Conservation (phyloP, 495 filamentous ascomycete species). For the Alectoria sarmentosa region DNA sequence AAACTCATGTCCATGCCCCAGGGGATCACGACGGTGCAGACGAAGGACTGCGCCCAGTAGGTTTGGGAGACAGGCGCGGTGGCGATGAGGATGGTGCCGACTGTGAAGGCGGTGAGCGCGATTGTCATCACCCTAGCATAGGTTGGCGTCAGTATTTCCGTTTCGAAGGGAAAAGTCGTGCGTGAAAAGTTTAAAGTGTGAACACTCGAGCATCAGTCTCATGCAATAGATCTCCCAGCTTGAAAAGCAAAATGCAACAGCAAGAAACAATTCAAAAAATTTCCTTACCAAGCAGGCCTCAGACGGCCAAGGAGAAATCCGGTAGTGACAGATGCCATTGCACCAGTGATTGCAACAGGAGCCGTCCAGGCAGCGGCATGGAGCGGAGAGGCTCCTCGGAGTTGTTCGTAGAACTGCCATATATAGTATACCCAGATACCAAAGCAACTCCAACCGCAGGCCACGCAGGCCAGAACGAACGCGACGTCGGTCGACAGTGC, state of each 20-base stretch:
- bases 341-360: constrained; percentile 35
- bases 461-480: constrained; percentile 41
- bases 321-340: constrained; percentile 37
- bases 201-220: no score
- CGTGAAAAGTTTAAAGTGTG: no score
- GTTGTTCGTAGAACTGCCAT: constrained; percentile 35
- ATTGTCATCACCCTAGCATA: constrained; percentile 50
- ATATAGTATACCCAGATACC: constrained; percentile 46
- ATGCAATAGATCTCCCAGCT: no score
- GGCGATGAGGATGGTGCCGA: constrained; percentile 34
- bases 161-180: no score
- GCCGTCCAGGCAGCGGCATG: constrained; percentile 33
- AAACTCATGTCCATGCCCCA: constrained; percentile 50
- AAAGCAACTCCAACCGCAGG: constrained; percentile 42
- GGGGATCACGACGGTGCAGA: constrained; percentile 40
- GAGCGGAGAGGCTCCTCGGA: constrained; percentile 34
- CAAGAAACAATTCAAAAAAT: no score
- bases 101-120: constrained; percentile 37
- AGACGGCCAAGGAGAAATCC: constrained; percentile 37
- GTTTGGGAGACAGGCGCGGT: constrained; percentile 35
- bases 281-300: constrained; percentile 32
- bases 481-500: constrained; percentile 35
- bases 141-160: constrained; percentile 32
- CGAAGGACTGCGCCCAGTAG: constrained; percentile 43
- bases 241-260: no score